Evolutionary conservation across 78 protist species (phyloP).

Genomic region (Chrysochromulina parva): DNA sequence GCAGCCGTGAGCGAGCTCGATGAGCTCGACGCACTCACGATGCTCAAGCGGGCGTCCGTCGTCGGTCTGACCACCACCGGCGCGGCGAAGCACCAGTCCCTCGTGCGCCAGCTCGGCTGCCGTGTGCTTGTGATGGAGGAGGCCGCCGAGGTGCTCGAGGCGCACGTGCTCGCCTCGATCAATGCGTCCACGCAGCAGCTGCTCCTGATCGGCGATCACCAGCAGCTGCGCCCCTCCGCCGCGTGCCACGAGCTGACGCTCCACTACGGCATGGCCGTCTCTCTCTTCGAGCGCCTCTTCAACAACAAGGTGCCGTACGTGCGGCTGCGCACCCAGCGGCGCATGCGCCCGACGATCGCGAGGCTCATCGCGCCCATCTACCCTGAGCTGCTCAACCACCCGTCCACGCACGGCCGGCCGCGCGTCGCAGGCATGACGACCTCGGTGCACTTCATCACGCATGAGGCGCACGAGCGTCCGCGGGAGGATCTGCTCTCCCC

Average conservation of each 20-base stretch:
- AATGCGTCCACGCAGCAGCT: slow-evolving; percentile 35
- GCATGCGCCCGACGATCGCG: slow-evolving; percentile 44
- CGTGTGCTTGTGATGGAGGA: slow-evolving; percentile 63
- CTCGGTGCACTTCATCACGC: slow-evolving; percentile 37
- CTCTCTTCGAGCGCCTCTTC: slow-evolving; percentile 82
- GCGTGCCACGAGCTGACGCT: slow-evolving; percentile 18
- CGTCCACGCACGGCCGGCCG: background rate
- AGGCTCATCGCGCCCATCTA: slow-evolving; percentile 44
- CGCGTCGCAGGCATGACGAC: background rate
- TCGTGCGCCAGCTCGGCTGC: slow-evolving; percentile 36
- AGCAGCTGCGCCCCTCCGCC: slow-evolving; percentile 79
- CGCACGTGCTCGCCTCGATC: slow-evolving; percentile 67
- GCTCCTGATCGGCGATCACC: slow-evolving; percentile 88
- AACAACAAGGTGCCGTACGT: background rate
- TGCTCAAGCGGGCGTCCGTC: slow-evolving; percentile 14
- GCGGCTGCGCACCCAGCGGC: slow-evolving; percentile 36
- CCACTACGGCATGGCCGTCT: slow-evolving; percentile 40
- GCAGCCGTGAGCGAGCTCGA: background rate
- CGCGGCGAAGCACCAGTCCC: slow-evolving; percentile 31
- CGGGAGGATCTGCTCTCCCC: background rate
- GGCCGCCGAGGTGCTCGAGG: slow-evolving; percentile 79
- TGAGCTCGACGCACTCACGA: background rate
- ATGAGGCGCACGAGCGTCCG: background rate
- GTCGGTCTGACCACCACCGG: slow-evolving; percentile 66
- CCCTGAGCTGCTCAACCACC: slow-evolving; percentile 25